Conservation (phyloP, 2,329 filamentous ascomycete species). For the Diaporthe sp. region DNA sequence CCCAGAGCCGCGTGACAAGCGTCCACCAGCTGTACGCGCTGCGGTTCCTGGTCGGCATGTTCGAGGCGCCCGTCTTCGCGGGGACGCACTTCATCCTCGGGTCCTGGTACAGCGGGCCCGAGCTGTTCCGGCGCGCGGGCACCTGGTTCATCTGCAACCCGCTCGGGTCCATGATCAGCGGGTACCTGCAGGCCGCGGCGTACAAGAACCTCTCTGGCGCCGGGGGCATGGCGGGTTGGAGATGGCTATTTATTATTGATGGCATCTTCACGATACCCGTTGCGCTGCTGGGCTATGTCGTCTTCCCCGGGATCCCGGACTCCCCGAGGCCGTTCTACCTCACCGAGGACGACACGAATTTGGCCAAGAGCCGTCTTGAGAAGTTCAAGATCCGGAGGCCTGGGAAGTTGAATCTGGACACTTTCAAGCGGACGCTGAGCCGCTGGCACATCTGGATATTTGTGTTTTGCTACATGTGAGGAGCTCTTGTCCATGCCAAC, state of each 20-base stretch:
- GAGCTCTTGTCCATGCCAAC: neutral
- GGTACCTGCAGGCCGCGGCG: slow-evolving; percentile 64
- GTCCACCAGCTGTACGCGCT: slow-evolving; percentile 50
- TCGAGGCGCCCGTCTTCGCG: slow-evolving; percentile 52
- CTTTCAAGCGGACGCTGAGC: slow-evolving; percentile 60
- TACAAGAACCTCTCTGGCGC: slow-evolving; percentile 67
- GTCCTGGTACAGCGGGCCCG: slow-evolving; percentile 48
- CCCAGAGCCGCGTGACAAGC: slow-evolving; percentile 48
- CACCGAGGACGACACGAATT: slow-evolving; percentile 51
- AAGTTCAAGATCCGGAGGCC: slow-evolving; percentile 52
- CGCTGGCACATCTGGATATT: slow-evolving; percentile 68
- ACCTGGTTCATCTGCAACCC: slow-evolving; percentile 50
- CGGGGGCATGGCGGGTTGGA: slow-evolving; percentile 64
- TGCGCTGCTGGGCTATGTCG: slow-evolving; percentile 64
- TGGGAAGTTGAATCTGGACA: slow-evolving; percentile 56
- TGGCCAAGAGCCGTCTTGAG: slow-evolving; percentile 53
- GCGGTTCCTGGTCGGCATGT: slow-evolving; percentile 51
- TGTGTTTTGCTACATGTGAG: slow-evolving; percentile 63
- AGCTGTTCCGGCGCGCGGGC: slow-evolving; percentile 50
- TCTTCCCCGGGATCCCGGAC: slow-evolving; percentile 58
- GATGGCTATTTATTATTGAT: slow-evolving; percentile 72
- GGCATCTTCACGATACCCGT: slow-evolving; percentile 70
- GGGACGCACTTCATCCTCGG: slow-evolving; percentile 52
- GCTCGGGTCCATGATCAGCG: slow-evolving; percentile 50
- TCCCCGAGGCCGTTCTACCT: slow-evolving; percentile 55